phyloP scores from a whole-genome alignment of 2,329 filamentous ascomycete genomes.

The Talaromyces atroroseus region DNA sequence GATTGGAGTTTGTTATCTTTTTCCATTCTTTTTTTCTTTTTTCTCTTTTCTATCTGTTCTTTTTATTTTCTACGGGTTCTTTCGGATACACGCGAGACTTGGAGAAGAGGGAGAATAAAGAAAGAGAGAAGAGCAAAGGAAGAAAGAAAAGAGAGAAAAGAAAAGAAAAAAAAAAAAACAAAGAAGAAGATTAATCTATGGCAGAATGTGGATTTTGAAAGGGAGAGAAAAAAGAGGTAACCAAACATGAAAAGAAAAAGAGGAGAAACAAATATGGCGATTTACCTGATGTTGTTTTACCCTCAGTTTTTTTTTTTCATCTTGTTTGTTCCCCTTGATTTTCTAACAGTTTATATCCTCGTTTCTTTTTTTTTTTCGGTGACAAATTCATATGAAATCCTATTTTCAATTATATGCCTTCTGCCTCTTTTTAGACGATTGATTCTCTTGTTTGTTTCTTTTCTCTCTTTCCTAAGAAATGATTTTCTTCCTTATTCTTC shows the following conservation, averaged over 20 bases:
- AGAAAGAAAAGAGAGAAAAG: background rate
- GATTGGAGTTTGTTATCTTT: conserved; percentile 15
- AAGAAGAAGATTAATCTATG: conserved; percentile 1
- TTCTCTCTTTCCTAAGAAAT: conserved; percentile 8
- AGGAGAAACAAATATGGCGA: conserved; percentile 3
- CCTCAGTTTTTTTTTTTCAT: background rate
- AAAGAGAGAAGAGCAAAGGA: background rate
- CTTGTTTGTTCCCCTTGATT: background rate
- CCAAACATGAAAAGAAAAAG: conserved; percentile 13
- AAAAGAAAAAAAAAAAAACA: background rate
- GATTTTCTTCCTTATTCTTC: conserved; percentile 11
- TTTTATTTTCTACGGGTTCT: conserved; percentile 15
- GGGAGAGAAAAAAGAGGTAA: conserved; percentile 6
- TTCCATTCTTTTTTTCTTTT: conserved; percentile 16
- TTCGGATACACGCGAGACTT: conserved; percentile 11
- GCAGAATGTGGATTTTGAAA: conserved; percentile 1
- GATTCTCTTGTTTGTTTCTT: no score
- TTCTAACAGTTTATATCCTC: background rate
- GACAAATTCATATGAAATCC: background rate
- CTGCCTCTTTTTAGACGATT: conserved; percentile 14
- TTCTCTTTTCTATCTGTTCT: conserved; percentile 18
- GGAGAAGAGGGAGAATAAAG: conserved; percentile 2
- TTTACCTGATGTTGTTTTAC: background rate
- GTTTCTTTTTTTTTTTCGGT: background rate
- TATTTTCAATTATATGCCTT: background rate